Conservation (phyloP, 2,329 filamentous ascomycete species). For the Sclerotinia sclerotiorum region DNA sequence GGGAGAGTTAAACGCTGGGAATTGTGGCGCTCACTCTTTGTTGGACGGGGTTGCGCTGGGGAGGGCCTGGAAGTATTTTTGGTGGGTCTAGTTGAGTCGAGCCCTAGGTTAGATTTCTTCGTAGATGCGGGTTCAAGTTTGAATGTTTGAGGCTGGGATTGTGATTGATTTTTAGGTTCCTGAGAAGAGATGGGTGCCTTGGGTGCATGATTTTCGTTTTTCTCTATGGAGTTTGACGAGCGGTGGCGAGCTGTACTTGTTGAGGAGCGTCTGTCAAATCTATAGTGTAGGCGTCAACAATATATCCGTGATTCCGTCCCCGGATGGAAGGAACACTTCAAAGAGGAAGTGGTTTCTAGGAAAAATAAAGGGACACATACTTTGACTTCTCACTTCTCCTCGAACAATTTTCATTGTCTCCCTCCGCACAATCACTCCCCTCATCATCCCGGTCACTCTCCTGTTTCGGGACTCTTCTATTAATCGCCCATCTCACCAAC, state of each 20-base stretch:
- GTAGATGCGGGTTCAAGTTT: background rate
- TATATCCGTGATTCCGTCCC: background rate
- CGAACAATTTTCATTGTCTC: constrained; percentile 25
- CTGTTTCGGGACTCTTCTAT: constrained; percentile 40
- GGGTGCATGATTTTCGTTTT: background rate
- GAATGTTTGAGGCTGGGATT: background rate
- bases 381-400: background rate
- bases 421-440: constrained; percentile 35
- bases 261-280: constrained; percentile 8
- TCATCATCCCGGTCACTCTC: constrained; percentile 24
- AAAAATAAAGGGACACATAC: background rate
- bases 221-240: background rate
- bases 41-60: constrained; percentile 23
- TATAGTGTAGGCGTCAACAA: background rate
- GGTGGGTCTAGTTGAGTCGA: background rate
- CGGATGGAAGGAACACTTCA: background rate
- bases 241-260: constrained; percentile 11
- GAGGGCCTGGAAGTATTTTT: background rate
- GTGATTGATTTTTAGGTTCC: background rate
- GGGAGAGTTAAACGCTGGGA: constrained; percentile 34
- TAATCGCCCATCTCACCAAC: constrained; percentile 66
- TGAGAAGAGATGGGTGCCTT: background rate
- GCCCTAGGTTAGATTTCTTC: background rate
- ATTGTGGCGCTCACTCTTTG: constrained; percentile 30
- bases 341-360: background rate